Evolutionary conservation across 179 eudicot genomes (phyloP).

Genomic region (Spinacia oleracea): DNA sequence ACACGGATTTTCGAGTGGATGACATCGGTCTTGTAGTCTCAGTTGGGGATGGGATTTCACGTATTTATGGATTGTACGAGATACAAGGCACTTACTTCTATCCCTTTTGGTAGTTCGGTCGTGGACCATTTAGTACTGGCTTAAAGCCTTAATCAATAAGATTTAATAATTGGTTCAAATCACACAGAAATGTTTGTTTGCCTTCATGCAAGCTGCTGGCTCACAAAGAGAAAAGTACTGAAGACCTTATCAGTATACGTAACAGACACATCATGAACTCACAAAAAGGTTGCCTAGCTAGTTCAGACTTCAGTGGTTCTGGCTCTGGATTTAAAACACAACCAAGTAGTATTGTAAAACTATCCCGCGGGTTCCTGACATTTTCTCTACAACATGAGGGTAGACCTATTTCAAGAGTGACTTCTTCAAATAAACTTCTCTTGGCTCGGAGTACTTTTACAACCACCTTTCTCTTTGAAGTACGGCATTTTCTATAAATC

Average conservation of each 20-base stretch:
- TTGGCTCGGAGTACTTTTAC: neutral
- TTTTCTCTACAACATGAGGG: neutral
- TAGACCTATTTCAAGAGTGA: neutral
- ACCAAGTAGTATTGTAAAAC: neutral
- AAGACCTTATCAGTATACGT: neutral
- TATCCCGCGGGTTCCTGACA: neutral
- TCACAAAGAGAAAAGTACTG: neutral
- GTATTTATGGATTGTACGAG: no score
- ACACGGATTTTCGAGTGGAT: no score
- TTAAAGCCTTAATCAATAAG: neutral
- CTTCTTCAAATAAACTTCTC: neutral
- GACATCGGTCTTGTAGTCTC: no score
- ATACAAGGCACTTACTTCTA: no score
- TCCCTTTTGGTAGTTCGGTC: no score
- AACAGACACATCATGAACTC: neutral
- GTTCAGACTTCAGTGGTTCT: neutral
- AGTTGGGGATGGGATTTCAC: no score
- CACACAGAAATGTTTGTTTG: neutral
- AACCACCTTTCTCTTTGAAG: neutral
- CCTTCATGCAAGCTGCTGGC: neutral
- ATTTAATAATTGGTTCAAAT: neutral
- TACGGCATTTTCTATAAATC: neutral
- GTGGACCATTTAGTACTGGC: neutral
- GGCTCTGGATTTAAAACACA: neutral
- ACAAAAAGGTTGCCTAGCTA: neutral